Evolutionary conservation across 2,329 filamentous ascomycete genomes (phyloP), one percentile per base, ranked within the genome.

Genomic region (Pestalotiopsis sp.): DNA sequence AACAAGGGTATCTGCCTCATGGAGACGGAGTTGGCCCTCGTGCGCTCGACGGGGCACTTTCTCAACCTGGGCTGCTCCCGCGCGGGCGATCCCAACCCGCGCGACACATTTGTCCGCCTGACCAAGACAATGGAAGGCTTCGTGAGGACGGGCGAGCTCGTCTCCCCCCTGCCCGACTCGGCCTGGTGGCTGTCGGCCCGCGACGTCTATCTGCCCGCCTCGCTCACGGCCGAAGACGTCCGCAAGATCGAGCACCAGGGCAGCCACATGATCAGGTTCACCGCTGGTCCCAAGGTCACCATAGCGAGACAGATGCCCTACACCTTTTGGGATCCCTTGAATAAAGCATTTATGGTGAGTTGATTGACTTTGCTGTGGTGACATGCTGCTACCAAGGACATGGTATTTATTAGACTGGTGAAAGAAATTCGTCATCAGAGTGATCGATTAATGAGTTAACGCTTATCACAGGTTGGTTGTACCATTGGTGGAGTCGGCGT

Each of bases 281-380:
- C 63, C 12, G n/a, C 41, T 25, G 49, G 52, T 25, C 6, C 45
- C 45, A 52, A 52, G n/a, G 45, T 52, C 20, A 64, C 66, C 3
- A 39, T 41, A 17, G 45, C 45, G 17, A 52, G 17, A n/a, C 45
- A 52, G 20, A 52, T 52, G 45, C 66, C 66, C 12, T 20, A 39
- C 20, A 61, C 64, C 27, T 63, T 67, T 9, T 67, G 66, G 66
- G 66, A 67, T 52, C 58, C 66, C 6, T 14, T 55, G 13, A 63
- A 67, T 13, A 31, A 23, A 31, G 66, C 60, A 9, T 67, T 67
- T 25, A 23, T 67, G 17, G 36, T 62, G 27, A 60, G 64, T 25
- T 36, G n/a, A 45, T 45, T 45, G 41, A 45, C 11, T 45, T 17
- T 17, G 13, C 41, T 45, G 4, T 45, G 41, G 4, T 45, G 17